phyloP scores from a whole-genome alignment of 352 stramenopile species.

The Phytophthora constricta region DNA sequence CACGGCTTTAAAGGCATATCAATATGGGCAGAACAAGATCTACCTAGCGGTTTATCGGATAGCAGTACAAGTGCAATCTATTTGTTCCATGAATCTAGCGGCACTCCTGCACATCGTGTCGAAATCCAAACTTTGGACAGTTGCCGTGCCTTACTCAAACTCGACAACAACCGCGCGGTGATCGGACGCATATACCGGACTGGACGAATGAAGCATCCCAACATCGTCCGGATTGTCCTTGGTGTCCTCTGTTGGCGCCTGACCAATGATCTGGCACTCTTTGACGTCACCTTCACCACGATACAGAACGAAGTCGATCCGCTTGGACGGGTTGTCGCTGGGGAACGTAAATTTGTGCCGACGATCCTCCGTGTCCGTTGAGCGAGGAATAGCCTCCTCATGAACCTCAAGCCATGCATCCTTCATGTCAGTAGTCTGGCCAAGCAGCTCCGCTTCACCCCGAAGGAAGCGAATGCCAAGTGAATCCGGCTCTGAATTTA shows the following conservation, averaged over 20 bases:
- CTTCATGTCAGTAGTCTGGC: conserved; percentile 67
- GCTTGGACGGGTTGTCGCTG: conserved; percentile 83
- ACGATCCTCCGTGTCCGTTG: conserved; percentile 48
- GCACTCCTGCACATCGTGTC: not conserved
- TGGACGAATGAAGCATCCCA: conserved; percentile 79
- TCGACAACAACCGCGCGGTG: conserved; percentile 84
- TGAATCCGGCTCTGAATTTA: conserved; percentile 89
- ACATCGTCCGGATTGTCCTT: conserved; percentile 59
- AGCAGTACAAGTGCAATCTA: no score
- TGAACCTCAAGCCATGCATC: conserved; percentile 81
- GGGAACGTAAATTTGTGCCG: conserved; percentile 83
- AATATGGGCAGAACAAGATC: not conserved
- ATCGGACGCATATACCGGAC: conserved; percentile 87
- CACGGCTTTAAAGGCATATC: not conserved
- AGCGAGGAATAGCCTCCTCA: conserved; percentile 65
- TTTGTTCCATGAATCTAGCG: no score
- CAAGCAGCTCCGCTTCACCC: conserved; percentile 58
- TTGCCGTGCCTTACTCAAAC: conserved; percentile 44
- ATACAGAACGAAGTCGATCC: conserved; percentile 89
- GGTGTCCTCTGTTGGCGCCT: conserved; percentile 75
- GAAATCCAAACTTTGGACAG: not conserved
- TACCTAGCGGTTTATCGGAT: no score
- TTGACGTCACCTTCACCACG: conserved; percentile 69
- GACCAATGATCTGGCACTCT: conserved; percentile 78
- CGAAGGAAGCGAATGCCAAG: conserved; percentile 81